A percentile compares a stretch with the other conserved stretches of the same genome.
Evolutionary conservation across 2,329 filamentous ascomycete genomes (phyloP).

Genomic region (Trichophyton mentagrophytes): DNA sequence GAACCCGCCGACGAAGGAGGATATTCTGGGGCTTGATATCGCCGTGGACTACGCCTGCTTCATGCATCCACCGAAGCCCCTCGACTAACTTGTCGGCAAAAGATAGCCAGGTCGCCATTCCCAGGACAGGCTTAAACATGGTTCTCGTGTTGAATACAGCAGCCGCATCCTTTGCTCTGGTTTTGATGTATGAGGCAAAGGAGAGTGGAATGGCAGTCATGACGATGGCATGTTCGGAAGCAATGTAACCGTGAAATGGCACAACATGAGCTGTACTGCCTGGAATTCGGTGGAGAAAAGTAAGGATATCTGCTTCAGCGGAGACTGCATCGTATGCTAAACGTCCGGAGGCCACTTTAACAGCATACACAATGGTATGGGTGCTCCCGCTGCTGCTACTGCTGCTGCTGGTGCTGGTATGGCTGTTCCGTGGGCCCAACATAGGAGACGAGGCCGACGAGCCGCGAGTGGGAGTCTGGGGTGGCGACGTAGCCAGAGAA

Average conservation of each 20-base stretch:
- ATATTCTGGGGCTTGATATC: conserved; percentile 39
- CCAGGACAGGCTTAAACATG: conserved; percentile 36
- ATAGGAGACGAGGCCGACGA: neutral
- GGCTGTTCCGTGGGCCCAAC: conserved; percentile 5
- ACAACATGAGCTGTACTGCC: conserved; percentile 29
- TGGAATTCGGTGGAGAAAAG: conserved; percentile 24
- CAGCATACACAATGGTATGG: conserved; percentile 25
- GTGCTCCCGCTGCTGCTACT: neutral
- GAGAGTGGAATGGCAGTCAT: conserved; percentile 34
- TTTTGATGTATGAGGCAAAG: conserved; percentile 31
- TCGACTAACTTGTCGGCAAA: conserved; percentile 30
- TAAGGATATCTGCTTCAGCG: conserved; percentile 32
- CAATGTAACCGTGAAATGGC: conserved; percentile 34
- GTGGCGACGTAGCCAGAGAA: conserved; percentile 7
- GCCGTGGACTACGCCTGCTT: conserved; percentile 32
- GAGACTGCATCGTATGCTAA: conserved; percentile 31
- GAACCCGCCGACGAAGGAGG: conserved; percentile 23
- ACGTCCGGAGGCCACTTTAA: conserved; percentile 32
- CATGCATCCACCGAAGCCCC: conserved; percentile 34
- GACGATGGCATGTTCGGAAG: conserved; percentile 28
- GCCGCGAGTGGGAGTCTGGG: conserved; percentile 27
- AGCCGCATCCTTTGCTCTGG: conserved; percentile 20
- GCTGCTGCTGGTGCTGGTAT: too few relatives aligned
- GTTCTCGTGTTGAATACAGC: conserved; percentile 27
- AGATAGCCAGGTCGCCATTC: conserved; percentile 28